Evolutionary conservation across 352 stramenopile species (phyloP), one percentile per base, ranked within the genome.

Genomic region (Globisporangium perplexum): DNA sequence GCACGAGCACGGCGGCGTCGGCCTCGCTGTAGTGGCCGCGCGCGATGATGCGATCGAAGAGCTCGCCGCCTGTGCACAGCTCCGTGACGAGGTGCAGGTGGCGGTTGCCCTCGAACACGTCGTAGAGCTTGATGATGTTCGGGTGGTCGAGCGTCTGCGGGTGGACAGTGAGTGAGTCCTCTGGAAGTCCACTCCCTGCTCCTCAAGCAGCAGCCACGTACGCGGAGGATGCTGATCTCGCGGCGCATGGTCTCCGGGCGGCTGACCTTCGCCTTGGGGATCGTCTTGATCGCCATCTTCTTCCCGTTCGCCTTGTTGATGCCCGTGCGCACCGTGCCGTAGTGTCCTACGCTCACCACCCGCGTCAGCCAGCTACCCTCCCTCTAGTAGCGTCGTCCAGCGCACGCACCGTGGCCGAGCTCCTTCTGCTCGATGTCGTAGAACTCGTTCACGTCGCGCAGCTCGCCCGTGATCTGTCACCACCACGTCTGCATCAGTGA

Each of bases 251-350:
- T 96, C 66, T 99, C 95, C 3, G 98, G 80, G 54, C 95, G 92
- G 23, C 78, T 90, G 22, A 98, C 94, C 63, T 98, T 98, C 22
- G 82, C 80, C 82, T 99, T 99, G 42, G 90, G 80, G 62, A 99
- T 99, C 20, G 93, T 98, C 81, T 99, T 99, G 55, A 99, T 98
- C n/a, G 97, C 97, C 65, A 97, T 96, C 64, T 92, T 95, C 50
- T 97, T 79, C 33, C 94, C 93, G 14, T 87, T 98, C 50, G 83
- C 68, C 47, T 96, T 96, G 74, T 97, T 81, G 65, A 95, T 90
- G 50, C 92, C 98, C 60, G 98, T 95, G 44, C 96, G 85, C 28
- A 99, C 97, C 0, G 98, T 96, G 15, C 97, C 97, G 64, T 99
- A 99, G 74, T 99, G 95, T 20, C 95, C 91, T 79, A 38, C 43